A percentile compares a stretch with the other conserved stretches of the same genome.
Evolutionary conservation across 306 rosid species (phyloP).

Genomic region (Quercus wislizeni): DNA sequence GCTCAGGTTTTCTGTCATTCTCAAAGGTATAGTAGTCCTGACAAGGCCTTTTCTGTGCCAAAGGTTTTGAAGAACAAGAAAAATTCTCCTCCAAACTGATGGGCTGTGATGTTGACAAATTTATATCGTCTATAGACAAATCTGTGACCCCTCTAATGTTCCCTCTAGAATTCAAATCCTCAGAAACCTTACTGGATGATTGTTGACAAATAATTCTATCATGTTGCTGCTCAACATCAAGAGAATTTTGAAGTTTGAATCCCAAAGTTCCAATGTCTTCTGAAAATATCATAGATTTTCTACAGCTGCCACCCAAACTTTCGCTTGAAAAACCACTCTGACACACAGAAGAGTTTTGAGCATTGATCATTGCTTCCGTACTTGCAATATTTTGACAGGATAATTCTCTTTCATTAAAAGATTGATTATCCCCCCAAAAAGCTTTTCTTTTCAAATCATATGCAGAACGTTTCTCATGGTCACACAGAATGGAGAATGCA

Average conservation of each 20-base stretch:
- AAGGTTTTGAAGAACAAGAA: not conserved
- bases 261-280: not conserved
- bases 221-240: not conserved
- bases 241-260: not conserved
- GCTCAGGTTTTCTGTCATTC: not conserved
- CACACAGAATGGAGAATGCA: slow-evolving; percentile 15
- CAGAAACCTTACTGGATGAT: not conserved
- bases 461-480: not conserved
- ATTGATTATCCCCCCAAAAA: not conserved
- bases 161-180: not conserved
- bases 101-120: not conserved
- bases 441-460: slow-evolving; percentile 4
- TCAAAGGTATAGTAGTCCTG: slow-evolving; percentile 25
- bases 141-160: not conserved
- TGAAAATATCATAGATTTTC: not conserved
- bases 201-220: not conserved
- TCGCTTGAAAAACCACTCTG: not conserved
- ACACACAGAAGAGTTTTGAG: not conserved
- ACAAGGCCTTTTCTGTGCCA: not conserved
- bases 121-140: not conserved
- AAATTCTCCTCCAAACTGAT: not conserved
- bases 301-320: not conserved
- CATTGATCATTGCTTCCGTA: not conserved
- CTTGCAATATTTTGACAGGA: not conserved
- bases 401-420: not conserved